Percentiles rank a stretch among this genome's conserved stretches.
Conservation (phyloP, 208 protist species). For the Blastocrithidia nonstop region DNA sequence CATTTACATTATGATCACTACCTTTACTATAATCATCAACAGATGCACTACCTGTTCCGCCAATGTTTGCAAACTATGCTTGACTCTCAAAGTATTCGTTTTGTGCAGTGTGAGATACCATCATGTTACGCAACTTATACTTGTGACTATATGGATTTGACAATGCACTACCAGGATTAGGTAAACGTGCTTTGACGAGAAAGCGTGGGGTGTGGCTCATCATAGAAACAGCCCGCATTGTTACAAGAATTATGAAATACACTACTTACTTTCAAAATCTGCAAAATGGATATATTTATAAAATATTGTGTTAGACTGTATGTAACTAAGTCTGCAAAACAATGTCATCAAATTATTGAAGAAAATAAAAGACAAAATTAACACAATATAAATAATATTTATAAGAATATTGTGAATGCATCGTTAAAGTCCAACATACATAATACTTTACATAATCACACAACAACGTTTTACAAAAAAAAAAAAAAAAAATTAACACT, state of each 20-base stretch:
- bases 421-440: too few species aligned
- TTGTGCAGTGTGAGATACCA: constrained; percentile 11
- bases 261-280: constrained; percentile 5
- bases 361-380: too few species aligned
- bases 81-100: constrained; percentile 32
- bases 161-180: constrained; percentile 45
- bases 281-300: constrained; percentile 4
- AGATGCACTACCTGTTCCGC: neutral
- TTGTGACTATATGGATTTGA: constrained; percentile 54
- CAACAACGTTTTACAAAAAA: too few species aligned
- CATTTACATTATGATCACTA: neutral
- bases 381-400: too few species aligned
- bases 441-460: too few species aligned
- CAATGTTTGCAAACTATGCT: constrained; percentile 34
- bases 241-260: neutral
- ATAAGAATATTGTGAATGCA: too few species aligned
- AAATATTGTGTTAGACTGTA: constrained; percentile 1
- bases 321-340: too few species aligned
- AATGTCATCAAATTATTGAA: too few species aligned
- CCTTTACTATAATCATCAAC: neutral
- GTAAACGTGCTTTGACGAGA: too few species aligned
- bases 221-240: too few species aligned
- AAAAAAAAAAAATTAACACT: neutral
- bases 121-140: constrained; percentile 20
- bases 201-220: too few species aligned